Percentiles rank a stretch among this genome's conserved stretches.
phyloP scores from a whole-genome alignment of 2,329 filamentous ascomycete genomes.

The Geosmithia morbida region DNA sequence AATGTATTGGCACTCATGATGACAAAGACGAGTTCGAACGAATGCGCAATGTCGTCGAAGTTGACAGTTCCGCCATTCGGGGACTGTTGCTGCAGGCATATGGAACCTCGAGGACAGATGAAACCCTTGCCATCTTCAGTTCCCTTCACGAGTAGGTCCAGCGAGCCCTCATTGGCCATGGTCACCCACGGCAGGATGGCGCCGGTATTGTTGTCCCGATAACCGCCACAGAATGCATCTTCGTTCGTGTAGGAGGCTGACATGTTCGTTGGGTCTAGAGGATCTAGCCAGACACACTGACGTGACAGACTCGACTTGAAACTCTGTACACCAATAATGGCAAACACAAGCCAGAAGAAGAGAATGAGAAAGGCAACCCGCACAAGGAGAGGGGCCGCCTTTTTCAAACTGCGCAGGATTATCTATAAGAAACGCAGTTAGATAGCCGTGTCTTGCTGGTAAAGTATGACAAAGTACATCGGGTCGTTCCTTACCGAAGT shows the following conservation, averaged over 20 bases:
- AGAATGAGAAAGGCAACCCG: constrained; percentile 88
- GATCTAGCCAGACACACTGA: constrained; percentile 66
- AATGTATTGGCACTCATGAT: constrained; percentile 99
- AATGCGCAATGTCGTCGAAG: constrained; percentile 91
- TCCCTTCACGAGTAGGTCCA: constrained; percentile 34
- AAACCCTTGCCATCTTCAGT: constrained; percentile 60
- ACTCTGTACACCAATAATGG: constrained; percentile 90
- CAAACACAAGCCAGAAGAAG: constrained; percentile 97
- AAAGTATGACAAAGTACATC: not conserved
- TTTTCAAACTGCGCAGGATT: constrained; percentile 88
- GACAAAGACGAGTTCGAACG: constrained; percentile 87
- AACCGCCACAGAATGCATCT: constrained; percentile 76
- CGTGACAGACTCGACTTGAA: constrained; percentile 76
- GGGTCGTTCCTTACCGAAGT: constrained; percentile 53
- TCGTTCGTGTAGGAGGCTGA: constrained; percentile 44
- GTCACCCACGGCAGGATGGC: constrained; percentile 51
- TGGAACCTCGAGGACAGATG: constrained; percentile 69
- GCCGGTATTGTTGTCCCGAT: constrained; percentile 48
- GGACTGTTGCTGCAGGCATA: constrained; percentile 66
- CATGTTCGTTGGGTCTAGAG: constrained; percentile 37
- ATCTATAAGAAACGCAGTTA: constrained; percentile 39
- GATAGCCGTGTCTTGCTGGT: not conserved
- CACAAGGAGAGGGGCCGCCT: constrained; percentile 79
- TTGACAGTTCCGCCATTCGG: constrained; percentile 78
- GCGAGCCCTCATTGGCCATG: constrained; percentile 16